Percentiles rank a stretch among this genome's conserved stretches.
Conservation (phyloP, 257 asterid species). For the Handroanthus guayacan region DNA sequence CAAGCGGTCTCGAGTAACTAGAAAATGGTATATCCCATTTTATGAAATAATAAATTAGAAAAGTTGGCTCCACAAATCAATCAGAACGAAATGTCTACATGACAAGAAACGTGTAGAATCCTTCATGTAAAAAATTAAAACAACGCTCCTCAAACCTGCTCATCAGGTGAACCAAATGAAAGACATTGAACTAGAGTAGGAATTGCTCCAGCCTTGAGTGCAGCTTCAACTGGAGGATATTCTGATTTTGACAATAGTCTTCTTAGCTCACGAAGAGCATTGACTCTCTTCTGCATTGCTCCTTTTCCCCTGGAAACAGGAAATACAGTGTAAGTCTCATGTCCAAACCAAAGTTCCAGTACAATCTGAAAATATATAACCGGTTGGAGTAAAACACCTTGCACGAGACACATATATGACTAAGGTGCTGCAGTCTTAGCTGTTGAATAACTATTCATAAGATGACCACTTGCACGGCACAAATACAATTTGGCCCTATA, state of each 20-base stretch:
- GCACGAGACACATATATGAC: not conserved
- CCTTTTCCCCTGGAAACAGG: constrained; percentile 80
- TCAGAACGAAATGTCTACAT: constrained; percentile 2
- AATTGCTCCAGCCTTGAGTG: constrained; percentile 81
- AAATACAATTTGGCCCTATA: not conserved
- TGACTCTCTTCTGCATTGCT: constrained; percentile 73
- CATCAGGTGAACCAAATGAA: constrained; percentile 93
- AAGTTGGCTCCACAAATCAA: not conserved
- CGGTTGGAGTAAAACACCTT: constrained; percentile 3
- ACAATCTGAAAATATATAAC: not conserved
- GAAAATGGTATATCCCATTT: constrained; percentile 26
- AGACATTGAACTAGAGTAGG: constrained; percentile 82
- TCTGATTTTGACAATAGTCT: constrained; percentile 85
- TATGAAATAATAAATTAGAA: constrained; percentile 15
- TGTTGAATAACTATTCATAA: not conserved
- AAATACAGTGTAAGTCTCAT: constrained; percentile 24
- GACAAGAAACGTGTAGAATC: constrained; percentile 15
- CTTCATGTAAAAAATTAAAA: constrained; percentile 12
- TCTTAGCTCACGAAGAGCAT: constrained; percentile 88
- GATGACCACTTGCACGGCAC: not conserved
- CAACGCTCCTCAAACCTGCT: constrained; percentile 67
- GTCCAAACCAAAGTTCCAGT: not conserved
- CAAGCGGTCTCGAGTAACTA: constrained; percentile 99
- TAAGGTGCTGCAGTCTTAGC: not conserved
- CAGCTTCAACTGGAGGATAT: constrained; percentile 91